Base-by-base conservation (phyloP, 805 yeast species). In the Scheffersomyces spartinae region DNA sequence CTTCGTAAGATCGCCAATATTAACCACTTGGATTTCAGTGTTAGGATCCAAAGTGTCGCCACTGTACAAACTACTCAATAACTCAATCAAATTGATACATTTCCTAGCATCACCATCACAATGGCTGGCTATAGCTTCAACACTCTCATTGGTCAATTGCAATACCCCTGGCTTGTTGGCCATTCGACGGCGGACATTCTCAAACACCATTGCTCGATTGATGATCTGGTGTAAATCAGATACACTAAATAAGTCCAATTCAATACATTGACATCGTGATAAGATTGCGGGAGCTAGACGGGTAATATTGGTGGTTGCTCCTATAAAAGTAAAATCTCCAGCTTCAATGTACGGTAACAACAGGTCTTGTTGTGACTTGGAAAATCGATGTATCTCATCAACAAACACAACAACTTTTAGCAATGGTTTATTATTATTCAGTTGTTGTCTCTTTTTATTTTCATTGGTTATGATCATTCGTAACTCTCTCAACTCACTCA, bases 381-480 rank as follows among this genome's bases (percentile, higher is more conserved):
- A 33, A 25, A 60, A 55, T 5, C 67, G 36, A 31, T 60, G 66
- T 20, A 60, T 52, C 28, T 60, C 66, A 30, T 60, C 66, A 13
- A 60, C 51, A 27, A 60, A 60, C 2, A 60, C 43, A 8, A 48
- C 56, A 9, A 43, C 45, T n/a, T n/a, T 1, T 38, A 33, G 10
- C 28, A 20, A 15, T 33, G 17, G 13, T 17, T 9, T n/a, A n/a
- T n/a, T n/a, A n/a, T n/a, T n/a, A n/a, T n/a, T n/a, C 9, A 18
- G 16, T 12, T 13, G 18, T 7, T 24, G 23, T 4, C 60, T 35
- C 18, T 36, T 36, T 4, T 7, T 11, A 28, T 55, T 56, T 21
- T 53, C 61, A 3, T 24, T 18, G 6, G 27, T 32, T 5, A 58
- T 43, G 9, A 34, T 30, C 3, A 12, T 33, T 39, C 42, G 48